phyloP scores from a whole-genome alignment of 306 rosid genomes.

The Vigna hirtella region DNA sequence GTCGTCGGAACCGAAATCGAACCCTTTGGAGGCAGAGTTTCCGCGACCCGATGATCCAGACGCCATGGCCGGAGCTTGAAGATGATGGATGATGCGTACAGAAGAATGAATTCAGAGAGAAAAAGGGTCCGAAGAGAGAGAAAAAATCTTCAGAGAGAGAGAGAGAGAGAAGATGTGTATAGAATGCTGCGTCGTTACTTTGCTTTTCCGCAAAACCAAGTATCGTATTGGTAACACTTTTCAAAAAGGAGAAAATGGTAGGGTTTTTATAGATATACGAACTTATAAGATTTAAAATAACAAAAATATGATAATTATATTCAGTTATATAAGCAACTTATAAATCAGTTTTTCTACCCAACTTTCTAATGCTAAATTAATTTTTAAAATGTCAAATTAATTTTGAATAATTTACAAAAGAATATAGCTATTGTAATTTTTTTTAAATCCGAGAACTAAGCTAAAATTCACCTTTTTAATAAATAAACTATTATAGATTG shows the following conservation, averaged over 20 bases:
- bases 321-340: too few relatives aligned
- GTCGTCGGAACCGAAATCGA: constrained; percentile 88
- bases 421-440: too few relatives aligned
- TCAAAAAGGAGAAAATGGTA: not conserved
- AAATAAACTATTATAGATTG: too few relatives aligned
- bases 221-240: constrained; percentile 40
- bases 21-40: constrained; percentile 75
- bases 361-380: too few relatives aligned
- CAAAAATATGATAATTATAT: too few relatives aligned
- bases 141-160: not conserved
- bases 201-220: constrained; percentile 52
- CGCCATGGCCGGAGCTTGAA: constrained; percentile 63
- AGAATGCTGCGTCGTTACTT: not conserved
- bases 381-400: too few relatives aligned
- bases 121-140: constrained; percentile 35
- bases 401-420: too few relatives aligned
- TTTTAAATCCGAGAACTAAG: too few relatives aligned
- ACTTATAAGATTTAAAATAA: too few relatives aligned
- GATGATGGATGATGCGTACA: constrained; percentile 39
- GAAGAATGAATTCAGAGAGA: constrained; percentile 3
- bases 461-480: too few relatives aligned
- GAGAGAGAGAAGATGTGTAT: not conserved
- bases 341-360: too few relatives aligned
- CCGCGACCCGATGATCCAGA: constrained; percentile 89
- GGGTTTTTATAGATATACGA: not conserved